Percentiles rank a stretch among this genome's conserved stretches.
These are phyloP conservation scores for Naganishia liquefaciens DNA, from an alignment of 1,284 basidiomycete genomes.

Conservation along the genomic window DNA sequence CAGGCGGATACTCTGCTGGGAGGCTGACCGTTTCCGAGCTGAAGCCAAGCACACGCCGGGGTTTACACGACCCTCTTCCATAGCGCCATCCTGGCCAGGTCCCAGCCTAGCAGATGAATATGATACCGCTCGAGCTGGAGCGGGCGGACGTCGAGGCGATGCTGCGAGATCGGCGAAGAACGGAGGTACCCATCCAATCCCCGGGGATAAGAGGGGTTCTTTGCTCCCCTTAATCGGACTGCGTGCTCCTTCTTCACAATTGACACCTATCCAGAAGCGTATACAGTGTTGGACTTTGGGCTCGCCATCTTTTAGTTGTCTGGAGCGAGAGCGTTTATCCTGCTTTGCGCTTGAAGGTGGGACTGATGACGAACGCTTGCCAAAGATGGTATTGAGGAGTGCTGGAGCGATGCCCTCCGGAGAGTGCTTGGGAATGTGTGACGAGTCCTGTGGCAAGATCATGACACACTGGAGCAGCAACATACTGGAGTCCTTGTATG, in stretches of 20 bases:
- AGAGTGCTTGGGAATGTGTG: constrained; percentile 8
- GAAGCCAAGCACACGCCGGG: neutral
- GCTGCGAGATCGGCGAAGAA: constrained; percentile 18
- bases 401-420: constrained; percentile 2
- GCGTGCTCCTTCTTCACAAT: neutral
- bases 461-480: constrained; percentile 32
- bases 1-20: constrained; percentile 1
- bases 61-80: neutral
- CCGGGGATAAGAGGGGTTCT: constrained; percentile 3
- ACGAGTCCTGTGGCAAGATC: constrained; percentile 25
- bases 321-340: constrained; percentile 3
- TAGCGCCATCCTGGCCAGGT: neutral
- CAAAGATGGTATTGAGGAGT: constrained; percentile 11
- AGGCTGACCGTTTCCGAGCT: constrained; percentile 7
- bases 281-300: constrained; percentile 1
- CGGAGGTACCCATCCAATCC: constrained; percentile 7
- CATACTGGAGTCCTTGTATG: constrained; percentile 24
- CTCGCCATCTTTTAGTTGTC: neutral
- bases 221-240: neutral
- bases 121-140: constrained; percentile 5
- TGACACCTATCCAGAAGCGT: constrained; percentile 28
- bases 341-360: neutral
- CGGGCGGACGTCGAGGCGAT: neutral
- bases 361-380: constrained; percentile 23
- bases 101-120: neutral